These are phyloP conservation scores for Pseudogymnoascus sp. DNA, from an alignment of 2,329 filamentous ascomycete species.

Conservation along the genomic window DNA sequence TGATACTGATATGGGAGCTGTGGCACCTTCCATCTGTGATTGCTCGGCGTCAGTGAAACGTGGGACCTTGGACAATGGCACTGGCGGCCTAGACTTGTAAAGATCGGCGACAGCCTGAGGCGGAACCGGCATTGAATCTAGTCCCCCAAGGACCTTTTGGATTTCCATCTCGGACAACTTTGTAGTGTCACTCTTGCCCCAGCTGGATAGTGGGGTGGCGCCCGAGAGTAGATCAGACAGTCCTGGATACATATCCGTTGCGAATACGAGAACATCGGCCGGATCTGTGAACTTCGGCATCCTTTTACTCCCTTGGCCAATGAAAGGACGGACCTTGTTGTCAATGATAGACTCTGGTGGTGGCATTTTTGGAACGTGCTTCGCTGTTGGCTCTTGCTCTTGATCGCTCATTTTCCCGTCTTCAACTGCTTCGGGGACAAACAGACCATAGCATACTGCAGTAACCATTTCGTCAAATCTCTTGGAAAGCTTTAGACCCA, in stretches of 20 bases:
- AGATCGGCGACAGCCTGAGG: not conserved
- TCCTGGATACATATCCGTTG: not conserved
- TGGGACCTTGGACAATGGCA: not conserved
- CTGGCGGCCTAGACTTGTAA: not conserved
- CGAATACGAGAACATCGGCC: not conserved
- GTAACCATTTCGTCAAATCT: not conserved
- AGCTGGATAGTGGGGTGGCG: not conserved
- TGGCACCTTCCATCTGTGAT: not conserved
- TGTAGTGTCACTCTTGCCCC: not conserved
- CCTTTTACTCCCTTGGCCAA: not conserved
- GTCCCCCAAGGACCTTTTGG: not conserved
- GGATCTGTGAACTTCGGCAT: not conserved
- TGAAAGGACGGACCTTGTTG: not conserved
- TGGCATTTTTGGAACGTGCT: not conserved
- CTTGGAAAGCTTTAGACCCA: not conserved
- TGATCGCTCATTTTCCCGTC: not conserved
- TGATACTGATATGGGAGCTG: not conserved
- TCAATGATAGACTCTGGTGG: not conserved
- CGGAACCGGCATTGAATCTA: not conserved
- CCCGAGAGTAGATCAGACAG: not conserved
- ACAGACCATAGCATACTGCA: not conserved
- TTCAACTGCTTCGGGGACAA: not conserved
- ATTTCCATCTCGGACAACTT: not conserved
- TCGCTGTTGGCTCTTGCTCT: not conserved
- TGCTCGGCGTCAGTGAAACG: not conserved